Percentiles rank a stretch among this genome's conserved stretches.
phyloP scores from a whole-genome alignment of 768 basidiomycete species.

The Polyporus arcularius region DNA sequence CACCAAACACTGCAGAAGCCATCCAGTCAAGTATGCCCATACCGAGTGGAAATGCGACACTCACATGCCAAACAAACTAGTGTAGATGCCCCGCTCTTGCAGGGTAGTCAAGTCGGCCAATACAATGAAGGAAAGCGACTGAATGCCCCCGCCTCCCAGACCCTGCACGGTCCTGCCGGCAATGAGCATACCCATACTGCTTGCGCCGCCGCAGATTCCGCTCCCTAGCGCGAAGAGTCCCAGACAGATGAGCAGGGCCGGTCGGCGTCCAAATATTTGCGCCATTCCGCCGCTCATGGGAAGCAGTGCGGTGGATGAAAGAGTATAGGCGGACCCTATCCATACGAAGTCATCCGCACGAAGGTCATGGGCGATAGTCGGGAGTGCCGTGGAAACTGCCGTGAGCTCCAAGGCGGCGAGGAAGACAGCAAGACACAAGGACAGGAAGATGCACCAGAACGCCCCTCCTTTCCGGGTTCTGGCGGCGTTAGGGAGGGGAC shows the following conservation, averaged over 20 bases:
- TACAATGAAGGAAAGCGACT: slow-evolving; percentile 17
- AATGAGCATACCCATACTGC: slow-evolving; percentile 41
- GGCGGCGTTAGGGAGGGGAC: too few relatives aligned
- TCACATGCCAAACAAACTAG: not conserved
- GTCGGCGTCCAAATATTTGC: slow-evolving; percentile 35
- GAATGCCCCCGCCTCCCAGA: slow-evolving; percentile 21
- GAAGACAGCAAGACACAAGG: slow-evolving; percentile 20
- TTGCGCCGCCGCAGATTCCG: slow-evolving; percentile 38
- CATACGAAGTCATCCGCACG: slow-evolving; percentile 20
- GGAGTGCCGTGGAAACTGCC: slow-evolving; percentile 25
- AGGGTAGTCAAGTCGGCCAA: slow-evolving; percentile 20
- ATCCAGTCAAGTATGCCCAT: not conserved
- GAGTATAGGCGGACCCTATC: slow-evolving; percentile 32
- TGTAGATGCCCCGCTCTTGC: slow-evolving; percentile 12
- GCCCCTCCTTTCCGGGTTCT: slow-evolving; percentile 3
- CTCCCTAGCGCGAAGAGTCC: slow-evolving; percentile 38
- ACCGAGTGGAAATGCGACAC: not conserved
- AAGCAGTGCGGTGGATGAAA: slow-evolving; percentile 35
- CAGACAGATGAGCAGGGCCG: slow-evolving; percentile 29
- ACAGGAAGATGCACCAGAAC: slow-evolving; percentile 26
- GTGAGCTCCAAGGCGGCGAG: slow-evolving; percentile 26
- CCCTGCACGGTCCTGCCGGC: slow-evolving; percentile 32
- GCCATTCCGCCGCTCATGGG: slow-evolving; percentile 35
- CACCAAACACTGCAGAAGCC: slow-evolving; percentile 24
- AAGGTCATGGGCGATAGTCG: slow-evolving; percentile 12